Evolutionary conservation across 257 asterid species (phyloP).

Genomic region (Solanum sejunctum): DNA sequence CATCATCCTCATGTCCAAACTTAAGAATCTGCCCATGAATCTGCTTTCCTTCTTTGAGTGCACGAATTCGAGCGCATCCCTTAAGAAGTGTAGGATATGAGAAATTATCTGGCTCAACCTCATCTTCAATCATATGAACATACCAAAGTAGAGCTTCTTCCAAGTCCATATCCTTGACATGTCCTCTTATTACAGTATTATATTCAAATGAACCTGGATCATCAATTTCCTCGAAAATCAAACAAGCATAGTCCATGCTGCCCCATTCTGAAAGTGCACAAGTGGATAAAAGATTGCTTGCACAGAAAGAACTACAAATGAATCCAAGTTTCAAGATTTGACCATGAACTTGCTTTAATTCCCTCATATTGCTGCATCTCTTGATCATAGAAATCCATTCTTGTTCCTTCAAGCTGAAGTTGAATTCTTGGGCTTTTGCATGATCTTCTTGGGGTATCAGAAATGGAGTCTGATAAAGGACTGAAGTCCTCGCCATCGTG

Average conservation of each 20-base stretch:
- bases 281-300: constrained; percentile 58
- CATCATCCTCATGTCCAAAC: constrained; percentile 46
- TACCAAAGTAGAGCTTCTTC: constrained; percentile 33
- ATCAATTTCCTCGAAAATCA: constrained; percentile 38
- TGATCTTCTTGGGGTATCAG: constrained; percentile 17
- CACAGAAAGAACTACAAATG: constrained; percentile 39
- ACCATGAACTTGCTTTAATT: constrained; percentile 61
- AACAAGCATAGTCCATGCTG: constrained; percentile 77
- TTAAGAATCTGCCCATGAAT: constrained; percentile 60
- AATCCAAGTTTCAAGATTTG: constrained; percentile 57
- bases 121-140: constrained; percentile 49
- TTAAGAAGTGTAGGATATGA: constrained; percentile 57
- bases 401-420: constrained; percentile 39
- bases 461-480: constrained; percentile 39
- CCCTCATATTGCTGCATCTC: constrained; percentile 37
- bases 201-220: constrained; percentile 58
- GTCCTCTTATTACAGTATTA: constrained; percentile 59
- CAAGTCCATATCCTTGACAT: constrained; percentile 29
- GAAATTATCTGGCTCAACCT: constrained; percentile 45
- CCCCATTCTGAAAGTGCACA: constrained; percentile 82
- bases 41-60: constrained; percentile 34
- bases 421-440: constrained; percentile 21
- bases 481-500: constrained; percentile 51
- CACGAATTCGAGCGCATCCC: constrained; percentile 35
- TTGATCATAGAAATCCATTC: constrained; percentile 44